These are phyloP conservation scores for Petunia secreta DNA, from an alignment of 257 asterid genomes.

Conservation along the genomic window DNA sequence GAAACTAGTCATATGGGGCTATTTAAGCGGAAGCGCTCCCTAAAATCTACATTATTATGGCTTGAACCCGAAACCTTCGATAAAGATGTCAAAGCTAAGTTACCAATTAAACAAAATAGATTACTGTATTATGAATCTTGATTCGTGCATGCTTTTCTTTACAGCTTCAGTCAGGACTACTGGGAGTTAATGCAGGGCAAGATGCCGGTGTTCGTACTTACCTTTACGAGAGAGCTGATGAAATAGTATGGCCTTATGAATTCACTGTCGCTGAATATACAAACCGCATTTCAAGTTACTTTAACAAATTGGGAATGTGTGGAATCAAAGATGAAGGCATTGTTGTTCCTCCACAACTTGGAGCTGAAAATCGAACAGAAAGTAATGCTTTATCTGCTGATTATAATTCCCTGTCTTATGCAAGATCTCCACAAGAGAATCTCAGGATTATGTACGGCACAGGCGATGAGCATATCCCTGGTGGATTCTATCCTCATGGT, in stretches of 20 bases:
- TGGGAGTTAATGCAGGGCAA: constrained; percentile 55
- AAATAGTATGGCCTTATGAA: constrained; percentile 41
- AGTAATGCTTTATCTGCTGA: constrained; percentile 50
- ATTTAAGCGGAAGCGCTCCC: too few relatives aligned
- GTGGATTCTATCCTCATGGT: constrained; percentile 48
- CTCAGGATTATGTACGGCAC: constrained; percentile 41
- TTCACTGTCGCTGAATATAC: constrained; percentile 51
- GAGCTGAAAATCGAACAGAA: constrained; percentile 41
- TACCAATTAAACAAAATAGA: background rate
- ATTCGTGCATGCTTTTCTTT: background rate
- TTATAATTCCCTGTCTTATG: constrained; percentile 43
- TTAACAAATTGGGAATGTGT: constrained; percentile 43
- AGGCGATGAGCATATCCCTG: constrained; percentile 41
- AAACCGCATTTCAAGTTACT: constrained; percentile 35
- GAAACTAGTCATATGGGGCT: too few relatives aligned
- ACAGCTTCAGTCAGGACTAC: constrained; percentile 47
- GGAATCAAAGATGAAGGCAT: constrained; percentile 56
- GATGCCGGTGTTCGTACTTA: constrained; percentile 52
- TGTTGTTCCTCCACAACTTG: constrained; percentile 37
- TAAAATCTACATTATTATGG: too few relatives aligned
- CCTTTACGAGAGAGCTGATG: constrained; percentile 38
- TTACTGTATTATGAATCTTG: background rate
- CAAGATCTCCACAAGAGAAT: constrained; percentile 42
- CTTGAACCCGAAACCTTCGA: too few relatives aligned
- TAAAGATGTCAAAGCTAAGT: too few relatives aligned